These are phyloP conservation scores for Phytophthora vignae DNA, from an alignment of 352 stramenopile species.

Conservation along the genomic window DNA sequence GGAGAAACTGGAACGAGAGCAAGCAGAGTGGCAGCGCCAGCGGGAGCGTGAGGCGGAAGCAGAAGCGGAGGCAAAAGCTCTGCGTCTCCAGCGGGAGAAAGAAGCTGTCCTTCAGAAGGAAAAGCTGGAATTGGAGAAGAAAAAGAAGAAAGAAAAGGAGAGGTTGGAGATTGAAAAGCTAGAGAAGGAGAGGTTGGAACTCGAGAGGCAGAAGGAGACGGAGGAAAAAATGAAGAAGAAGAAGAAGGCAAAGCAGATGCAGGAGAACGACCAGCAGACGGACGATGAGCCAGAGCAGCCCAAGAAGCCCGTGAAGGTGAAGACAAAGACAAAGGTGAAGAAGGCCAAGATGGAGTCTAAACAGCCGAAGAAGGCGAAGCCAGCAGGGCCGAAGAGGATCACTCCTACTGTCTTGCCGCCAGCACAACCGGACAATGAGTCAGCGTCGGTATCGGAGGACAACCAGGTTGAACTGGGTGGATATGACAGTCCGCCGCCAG, in stretches of 20 bases:
- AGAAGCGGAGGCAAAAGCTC: slow-evolving; percentile 4
- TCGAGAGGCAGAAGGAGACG: neutral
- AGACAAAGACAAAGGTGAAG: slow-evolving; percentile 14
- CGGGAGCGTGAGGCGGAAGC: neutral
- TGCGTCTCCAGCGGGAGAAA: slow-evolving; percentile 22
- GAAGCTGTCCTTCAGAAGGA: neutral
- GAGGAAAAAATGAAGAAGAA: neutral
- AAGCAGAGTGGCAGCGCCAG: slow-evolving; percentile 16
- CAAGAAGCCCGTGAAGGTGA: slow-evolving; percentile 2
- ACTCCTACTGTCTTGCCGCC: slow-evolving; percentile 21
- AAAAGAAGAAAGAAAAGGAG: neutral
- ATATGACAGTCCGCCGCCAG: slow-evolving; percentile 30
- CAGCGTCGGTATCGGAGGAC: slow-evolving; percentile 22
- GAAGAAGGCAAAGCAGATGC: slow-evolving; percentile 17
- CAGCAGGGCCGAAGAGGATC: slow-evolving; percentile 25
- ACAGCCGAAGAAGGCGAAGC: slow-evolving; percentile 19
- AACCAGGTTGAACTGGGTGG: slow-evolving; percentile 27
- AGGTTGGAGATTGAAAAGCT: slow-evolving; percentile 1
- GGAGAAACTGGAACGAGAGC: neutral
- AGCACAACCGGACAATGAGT: slow-evolving; percentile 7
- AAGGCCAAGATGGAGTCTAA: slow-evolving; percentile 20
- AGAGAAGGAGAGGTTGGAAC: neutral
- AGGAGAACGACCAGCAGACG: slow-evolving; percentile 15
- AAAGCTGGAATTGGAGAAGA: neutral
- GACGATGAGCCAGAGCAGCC: slow-evolving; percentile 9